Conservation (phyloP, 441 rosid species). For the Brassica balearica region DNA sequence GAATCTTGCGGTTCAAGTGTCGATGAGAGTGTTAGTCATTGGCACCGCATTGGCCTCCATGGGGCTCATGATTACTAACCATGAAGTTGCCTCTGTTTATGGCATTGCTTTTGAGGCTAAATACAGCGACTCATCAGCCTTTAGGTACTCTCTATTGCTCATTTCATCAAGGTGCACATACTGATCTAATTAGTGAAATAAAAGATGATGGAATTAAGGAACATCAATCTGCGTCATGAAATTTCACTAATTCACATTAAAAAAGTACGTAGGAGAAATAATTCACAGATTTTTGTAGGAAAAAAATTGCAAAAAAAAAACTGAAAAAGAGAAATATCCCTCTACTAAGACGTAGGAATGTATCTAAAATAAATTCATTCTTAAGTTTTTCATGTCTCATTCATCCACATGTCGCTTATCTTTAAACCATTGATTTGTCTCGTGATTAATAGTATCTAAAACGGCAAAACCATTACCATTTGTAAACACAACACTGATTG, state of each 20-base stretch:
- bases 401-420: not conserved
- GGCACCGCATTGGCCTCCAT: conserved; percentile 39
- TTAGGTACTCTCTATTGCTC: conserved; percentile 21
- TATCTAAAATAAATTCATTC: not conserved
- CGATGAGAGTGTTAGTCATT: conserved; percentile 38
- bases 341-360: not conserved
- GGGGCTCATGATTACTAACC: conserved; percentile 43
- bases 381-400: not conserved
- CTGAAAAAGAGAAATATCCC: not conserved
- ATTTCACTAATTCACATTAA: not conserved
- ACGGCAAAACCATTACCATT: not conserved
- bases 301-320: not conserved
- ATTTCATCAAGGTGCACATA: conserved; percentile 4
- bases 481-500: not conserved
- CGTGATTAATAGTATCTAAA: not conserved
- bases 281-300: not conserved
- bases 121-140: conserved; percentile 33
- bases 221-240: not conserved
- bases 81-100: conserved; percentile 41
- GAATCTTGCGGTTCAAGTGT: conserved; percentile 41
- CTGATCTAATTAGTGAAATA: not conserved
- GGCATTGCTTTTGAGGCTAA: conserved; percentile 42
- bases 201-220: not conserved
- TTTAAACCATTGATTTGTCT: not conserved
- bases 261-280: not conserved